A percentile compares a stretch with the other conserved stretches of the same genome.
phyloP scores from a whole-genome alignment of 2,329 filamentous ascomycete genomes.

The Gliomastix tumulicola region DNA sequence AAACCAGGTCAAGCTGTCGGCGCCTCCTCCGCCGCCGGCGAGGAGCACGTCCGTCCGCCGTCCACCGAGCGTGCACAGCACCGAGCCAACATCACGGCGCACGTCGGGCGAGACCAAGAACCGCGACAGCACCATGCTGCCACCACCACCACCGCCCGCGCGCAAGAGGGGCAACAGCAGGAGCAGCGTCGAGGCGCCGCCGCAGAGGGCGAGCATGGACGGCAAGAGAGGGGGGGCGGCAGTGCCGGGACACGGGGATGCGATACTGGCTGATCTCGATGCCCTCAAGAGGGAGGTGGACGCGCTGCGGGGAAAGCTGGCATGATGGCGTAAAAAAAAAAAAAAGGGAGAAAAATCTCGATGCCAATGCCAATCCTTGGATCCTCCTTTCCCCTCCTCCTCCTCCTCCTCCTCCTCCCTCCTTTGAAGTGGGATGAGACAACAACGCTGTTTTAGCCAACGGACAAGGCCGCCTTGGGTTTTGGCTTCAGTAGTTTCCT shows the following conservation, averaged over 20 bases:
- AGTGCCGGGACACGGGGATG: conserved; percentile 28
- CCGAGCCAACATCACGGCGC: conserved; percentile 17
- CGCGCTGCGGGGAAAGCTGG: conserved; percentile 37
- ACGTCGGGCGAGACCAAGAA: neutral
- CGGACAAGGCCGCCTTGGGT: too few species aligned
- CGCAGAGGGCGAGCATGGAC: conserved; percentile 22
- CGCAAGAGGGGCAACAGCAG: conserved; percentile 39
- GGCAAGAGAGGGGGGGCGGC: conserved; percentile 10
- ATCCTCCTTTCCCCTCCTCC: too few species aligned
- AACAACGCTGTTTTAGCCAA: too few species aligned
- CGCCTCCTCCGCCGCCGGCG: conserved; percentile 38
- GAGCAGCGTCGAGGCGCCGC: conserved; percentile 28
- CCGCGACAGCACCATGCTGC: conserved; percentile 11
- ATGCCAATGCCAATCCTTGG: too few species aligned
- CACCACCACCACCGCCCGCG: conserved; percentile 42
- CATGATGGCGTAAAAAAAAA: too few species aligned
- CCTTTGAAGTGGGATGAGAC: too few species aligned
- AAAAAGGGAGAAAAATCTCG: too few species aligned
- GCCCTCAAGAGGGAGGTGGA: conserved; percentile 72
- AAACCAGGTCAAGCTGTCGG: too few species aligned
- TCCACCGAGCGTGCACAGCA: conserved; percentile 32
- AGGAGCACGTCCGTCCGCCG: conserved; percentile 35
- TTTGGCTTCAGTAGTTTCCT: too few species aligned
- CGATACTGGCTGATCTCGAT: conserved; percentile 67
- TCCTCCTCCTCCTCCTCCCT: too few species aligned